phyloP scores from a whole-genome alignment of 2,329 filamentous ascomycete genomes.

The Colletotrichum lentis region DNA sequence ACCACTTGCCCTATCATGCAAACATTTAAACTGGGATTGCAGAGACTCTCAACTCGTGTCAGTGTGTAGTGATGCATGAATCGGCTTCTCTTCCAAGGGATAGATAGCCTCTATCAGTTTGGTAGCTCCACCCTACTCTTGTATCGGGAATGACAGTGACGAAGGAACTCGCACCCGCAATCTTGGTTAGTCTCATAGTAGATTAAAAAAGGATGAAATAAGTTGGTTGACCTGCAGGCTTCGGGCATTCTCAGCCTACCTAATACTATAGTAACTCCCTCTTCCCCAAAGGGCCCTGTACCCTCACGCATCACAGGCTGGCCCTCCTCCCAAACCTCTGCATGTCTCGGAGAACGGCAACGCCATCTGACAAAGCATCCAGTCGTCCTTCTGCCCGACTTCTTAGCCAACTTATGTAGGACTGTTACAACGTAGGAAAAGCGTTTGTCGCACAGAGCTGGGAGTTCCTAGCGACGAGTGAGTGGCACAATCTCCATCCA shows the following conservation, averaged over 20 bases:
- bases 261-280: no score
- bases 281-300: no score
- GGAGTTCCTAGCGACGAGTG: conserved; percentile 10
- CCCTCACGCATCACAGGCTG: not conserved
- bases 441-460: conserved; percentile 13
- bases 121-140: no score
- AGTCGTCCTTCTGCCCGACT: not conserved
- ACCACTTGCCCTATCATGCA: not conserved
- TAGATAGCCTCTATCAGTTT: no score
- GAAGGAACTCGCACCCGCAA: no score
- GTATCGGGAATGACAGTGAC: no score
- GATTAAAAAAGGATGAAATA: no score
- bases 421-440: conserved; percentile 11
- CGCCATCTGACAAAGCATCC: not conserved
- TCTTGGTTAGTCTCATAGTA: no score
- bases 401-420: not conserved
- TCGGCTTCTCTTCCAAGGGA: not conserved
- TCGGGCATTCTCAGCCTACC: no score
- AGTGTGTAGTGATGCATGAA: not conserved
- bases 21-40: not conserved
- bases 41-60: not conserved
- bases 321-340: not conserved
- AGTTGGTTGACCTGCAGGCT: no score
- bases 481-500: not conserved
- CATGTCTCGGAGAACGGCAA: not conserved